Conservation (phyloP, 768 basidiomycete species). For the Serendipita vermifera region DNA sequence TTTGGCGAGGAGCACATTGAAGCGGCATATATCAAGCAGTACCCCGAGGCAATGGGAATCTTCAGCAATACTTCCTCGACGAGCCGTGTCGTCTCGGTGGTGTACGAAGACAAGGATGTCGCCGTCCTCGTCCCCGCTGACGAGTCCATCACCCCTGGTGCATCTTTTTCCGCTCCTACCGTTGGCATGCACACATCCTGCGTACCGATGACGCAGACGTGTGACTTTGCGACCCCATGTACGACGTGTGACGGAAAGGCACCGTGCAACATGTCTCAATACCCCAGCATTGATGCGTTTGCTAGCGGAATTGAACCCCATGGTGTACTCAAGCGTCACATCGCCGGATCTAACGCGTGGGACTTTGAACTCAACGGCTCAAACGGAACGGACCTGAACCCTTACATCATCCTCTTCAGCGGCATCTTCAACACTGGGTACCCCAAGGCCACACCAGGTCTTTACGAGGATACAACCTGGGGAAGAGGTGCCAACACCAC, state of each 20-base stretch:
- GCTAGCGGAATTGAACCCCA: not conserved
- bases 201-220: not conserved
- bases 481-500: not conserved
- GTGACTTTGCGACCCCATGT: not conserved
- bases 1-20: not conserved
- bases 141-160: not conserved
- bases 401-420: not conserved
- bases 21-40: conserved; percentile 4
- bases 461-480: not conserved
- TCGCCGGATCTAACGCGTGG: not conserved
- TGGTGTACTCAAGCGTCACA: conserved; percentile 5
- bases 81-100: not conserved
- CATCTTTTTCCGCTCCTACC: too few relatives aligned
- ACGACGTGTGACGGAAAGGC: not conserved
- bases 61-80: not conserved
- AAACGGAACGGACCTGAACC: not conserved
- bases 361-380: conserved; percentile 6
- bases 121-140: not conserved
- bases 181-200: not conserved
- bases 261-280: not conserved
- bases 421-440: not conserved
- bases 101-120: not conserved
- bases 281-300: not conserved
- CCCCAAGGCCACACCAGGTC: not conserved
- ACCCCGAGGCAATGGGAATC: not conserved